A percentile compares a stretch with the other conserved stretches of the same genome.
These are phyloP conservation scores for Rhodotorula toruloides DNA, from an alignment of 768 basidiomycete genomes.

Conservation along the genomic window DNA sequence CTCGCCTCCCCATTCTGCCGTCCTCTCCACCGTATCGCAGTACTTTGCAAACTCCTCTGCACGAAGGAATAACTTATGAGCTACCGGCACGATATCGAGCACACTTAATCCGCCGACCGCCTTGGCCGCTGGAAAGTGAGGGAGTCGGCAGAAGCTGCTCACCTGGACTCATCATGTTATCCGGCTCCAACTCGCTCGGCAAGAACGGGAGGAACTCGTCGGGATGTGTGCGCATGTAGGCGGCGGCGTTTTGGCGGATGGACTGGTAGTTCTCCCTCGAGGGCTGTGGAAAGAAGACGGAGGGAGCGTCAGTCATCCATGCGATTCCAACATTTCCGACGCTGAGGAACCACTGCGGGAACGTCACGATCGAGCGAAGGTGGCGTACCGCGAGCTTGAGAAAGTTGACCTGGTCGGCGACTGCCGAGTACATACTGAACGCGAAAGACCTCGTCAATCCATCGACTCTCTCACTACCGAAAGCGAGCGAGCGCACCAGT, in stretches of 20 bases:
- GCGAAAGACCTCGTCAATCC: too few species aligned
- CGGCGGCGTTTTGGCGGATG: conserved; percentile 65
- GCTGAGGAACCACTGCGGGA: too few species aligned
- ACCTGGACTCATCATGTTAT: conserved; percentile 58
- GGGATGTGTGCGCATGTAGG: conserved; percentile 72
- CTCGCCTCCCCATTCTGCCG: conserved; percentile 94
- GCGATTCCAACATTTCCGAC: too few species aligned
- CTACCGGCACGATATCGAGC: neutral
- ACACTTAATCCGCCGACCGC: too few species aligned
- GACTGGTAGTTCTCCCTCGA: conserved; percentile 57
- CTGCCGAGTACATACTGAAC: conserved; percentile 68
- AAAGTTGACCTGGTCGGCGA: conserved; percentile 83
- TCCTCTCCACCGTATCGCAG: conserved; percentile 69
- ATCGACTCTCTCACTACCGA: too few species aligned
- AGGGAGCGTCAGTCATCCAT: neutral
- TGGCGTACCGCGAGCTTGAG: conserved; percentile 57
- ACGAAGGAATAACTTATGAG: too few species aligned
- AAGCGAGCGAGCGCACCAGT: conserved; percentile 53
- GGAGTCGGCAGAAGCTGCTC: conserved; percentile 10
- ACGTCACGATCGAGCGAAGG: too few species aligned
- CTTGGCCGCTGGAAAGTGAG: too few species aligned
- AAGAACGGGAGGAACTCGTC: conserved; percentile 93
- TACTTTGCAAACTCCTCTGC: conserved; percentile 54
- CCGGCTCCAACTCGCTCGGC: conserved; percentile 60
- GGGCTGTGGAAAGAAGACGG: neutral